phyloP scores from a whole-genome alignment of 495 filamentous ascomycete genomes.

The Neurospora sp. region DNA sequence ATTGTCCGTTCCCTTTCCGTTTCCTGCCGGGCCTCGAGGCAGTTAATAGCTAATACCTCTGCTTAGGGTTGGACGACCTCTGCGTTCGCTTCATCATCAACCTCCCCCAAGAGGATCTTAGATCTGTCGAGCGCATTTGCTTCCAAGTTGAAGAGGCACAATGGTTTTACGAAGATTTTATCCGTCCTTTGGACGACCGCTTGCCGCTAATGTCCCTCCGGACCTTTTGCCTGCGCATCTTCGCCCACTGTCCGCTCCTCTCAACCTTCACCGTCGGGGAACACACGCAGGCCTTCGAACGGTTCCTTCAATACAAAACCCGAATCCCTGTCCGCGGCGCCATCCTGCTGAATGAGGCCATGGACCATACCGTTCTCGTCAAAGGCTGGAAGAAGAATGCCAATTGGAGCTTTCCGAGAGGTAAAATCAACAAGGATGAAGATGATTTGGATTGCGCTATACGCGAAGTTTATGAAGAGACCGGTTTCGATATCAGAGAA shows the following conservation, averaged over 20 bases:
- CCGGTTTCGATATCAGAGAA: conserved; percentile 68
- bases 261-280: conserved; percentile 66
- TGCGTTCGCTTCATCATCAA: conserved; percentile 95
- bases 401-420: conserved; percentile 91
- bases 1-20: conserved; percentile 51
- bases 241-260: conserved; percentile 83
- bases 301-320: conserved; percentile 89
- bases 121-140: conserved; percentile 83
- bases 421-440: conserved; percentile 96
- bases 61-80: conserved; percentile 83
- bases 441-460: conserved; percentile 85
- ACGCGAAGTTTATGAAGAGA: conserved; percentile 92
- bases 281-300: conserved; percentile 70
- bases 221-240: conserved; percentile 76
- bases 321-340: conserved; percentile 88
- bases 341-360: conserved; percentile 79
- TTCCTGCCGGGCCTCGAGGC: neutral
- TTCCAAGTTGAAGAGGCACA: conserved; percentile 98
- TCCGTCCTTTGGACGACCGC: conserved; percentile 76
- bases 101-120: conserved; percentile 79
- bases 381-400: conserved; percentile 96
- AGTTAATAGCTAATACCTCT: conserved; percentile 18
- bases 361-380: conserved; percentile 87
- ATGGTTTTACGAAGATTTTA: conserved; percentile 99
- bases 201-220: conserved; percentile 77